These are phyloP conservation scores for Sclerotiophoma versabilis DNA, from an alignment of 2,329 filamentous ascomycete species.

Conservation along the genomic window DNA sequence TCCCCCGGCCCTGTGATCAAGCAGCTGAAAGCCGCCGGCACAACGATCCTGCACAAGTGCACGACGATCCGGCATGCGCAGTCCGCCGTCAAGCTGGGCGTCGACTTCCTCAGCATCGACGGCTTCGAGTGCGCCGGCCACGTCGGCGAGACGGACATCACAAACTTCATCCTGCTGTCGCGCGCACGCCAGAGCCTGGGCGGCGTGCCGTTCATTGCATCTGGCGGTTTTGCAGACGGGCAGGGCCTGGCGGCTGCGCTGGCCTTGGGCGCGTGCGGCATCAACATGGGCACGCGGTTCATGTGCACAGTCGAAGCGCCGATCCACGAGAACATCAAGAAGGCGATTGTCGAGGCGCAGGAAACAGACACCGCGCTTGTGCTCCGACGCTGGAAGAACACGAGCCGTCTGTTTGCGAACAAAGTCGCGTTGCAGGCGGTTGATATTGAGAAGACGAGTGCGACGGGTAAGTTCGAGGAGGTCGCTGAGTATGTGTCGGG, in stretches of 20 bases:
- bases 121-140: constrained; percentile 97
- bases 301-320: constrained; percentile 96
- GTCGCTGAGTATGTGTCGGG: constrained; percentile 88
- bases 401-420: constrained; percentile 85
- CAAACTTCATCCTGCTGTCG: constrained; percentile 87
- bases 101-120: constrained; percentile 96
- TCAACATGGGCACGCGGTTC: constrained; percentile 99
- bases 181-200: constrained; percentile 82
- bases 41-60: constrained; percentile 93
- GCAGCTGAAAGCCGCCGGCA: constrained; percentile 80
- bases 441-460: constrained; percentile 83
- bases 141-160: constrained; percentile 86
- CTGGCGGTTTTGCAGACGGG: constrained; percentile 93
- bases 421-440: constrained; percentile 82
- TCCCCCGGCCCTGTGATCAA: constrained; percentile 88
- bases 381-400: constrained; percentile 91
- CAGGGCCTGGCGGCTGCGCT: constrained; percentile 91
- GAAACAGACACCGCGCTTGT: constrained; percentile 93
- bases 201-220: constrained; percentile 90
- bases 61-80: constrained; percentile 94
- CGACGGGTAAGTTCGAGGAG: constrained; percentile 86
- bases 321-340: constrained; percentile 92
- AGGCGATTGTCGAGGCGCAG: constrained; percentile 84
- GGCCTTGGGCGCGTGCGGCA: constrained; percentile 85
- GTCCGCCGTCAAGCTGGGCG: constrained; percentile 89